Conservation (phyloP, 306 rosid genomes). For the Sechiopsis laciniata region DNA sequence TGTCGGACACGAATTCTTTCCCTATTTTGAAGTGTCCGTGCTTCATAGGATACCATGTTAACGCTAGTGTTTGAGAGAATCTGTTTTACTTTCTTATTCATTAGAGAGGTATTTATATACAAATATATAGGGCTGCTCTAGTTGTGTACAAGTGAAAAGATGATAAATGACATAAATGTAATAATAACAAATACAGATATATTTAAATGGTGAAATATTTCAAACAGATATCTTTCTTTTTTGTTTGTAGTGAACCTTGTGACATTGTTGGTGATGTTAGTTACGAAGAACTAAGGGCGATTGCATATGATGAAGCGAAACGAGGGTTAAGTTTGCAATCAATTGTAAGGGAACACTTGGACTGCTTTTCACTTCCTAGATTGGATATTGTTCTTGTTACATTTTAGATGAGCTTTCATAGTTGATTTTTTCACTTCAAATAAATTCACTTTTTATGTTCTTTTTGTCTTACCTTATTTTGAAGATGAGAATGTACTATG, state of each 20-base stretch:
- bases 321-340: slow-evolving; percentile 56
- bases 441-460: neutral
- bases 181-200: no score
- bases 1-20: no score
- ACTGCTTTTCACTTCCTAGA: slow-evolving; percentile 14
- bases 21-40: no score
- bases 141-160: no score
- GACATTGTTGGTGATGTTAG: slow-evolving; percentile 87
- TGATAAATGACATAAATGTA: no score
- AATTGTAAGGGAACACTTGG: slow-evolving; percentile 53
- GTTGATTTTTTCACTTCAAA: neutral
- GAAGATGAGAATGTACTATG: neutral
- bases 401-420: slow-evolving; percentile 1
- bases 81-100: no score
- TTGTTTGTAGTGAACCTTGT: slow-evolving; percentile 57
- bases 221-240: slow-evolving; percentile 22
- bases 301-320: slow-evolving; percentile 81
- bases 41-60: no score
- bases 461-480: neutral
- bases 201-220: neutral
- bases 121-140: no score
- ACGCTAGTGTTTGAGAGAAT: no score
- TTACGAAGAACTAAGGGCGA: slow-evolving; percentile 75
- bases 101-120: no score
- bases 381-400: slow-evolving; percentile 9